phyloP scores from a whole-genome alignment of 2,329 filamentous ascomycete genomes.

The Sclerotinia trifoliorum region DNA sequence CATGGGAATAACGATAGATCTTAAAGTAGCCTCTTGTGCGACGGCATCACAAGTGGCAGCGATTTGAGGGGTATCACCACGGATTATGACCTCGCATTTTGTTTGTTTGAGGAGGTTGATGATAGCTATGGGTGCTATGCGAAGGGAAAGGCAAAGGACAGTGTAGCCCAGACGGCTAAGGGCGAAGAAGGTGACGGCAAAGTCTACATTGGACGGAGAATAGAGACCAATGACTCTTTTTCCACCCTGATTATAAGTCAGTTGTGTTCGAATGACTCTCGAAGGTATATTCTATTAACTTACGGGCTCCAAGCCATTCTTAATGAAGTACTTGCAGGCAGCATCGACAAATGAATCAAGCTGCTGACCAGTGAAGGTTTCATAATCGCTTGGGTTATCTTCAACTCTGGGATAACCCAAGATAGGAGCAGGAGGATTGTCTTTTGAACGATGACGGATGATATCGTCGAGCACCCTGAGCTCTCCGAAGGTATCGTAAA shows the following conservation, averaged over 20 bases:
- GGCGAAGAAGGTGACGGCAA: constrained; percentile 52
- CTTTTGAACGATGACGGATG: constrained; percentile 26
- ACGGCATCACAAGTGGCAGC: constrained; percentile 14
- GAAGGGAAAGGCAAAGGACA: constrained; percentile 53
- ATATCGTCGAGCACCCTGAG: constrained; percentile 29
- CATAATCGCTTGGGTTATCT: constrained; percentile 30
- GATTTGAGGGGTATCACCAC: constrained; percentile 23
- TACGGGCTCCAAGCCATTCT: constrained; percentile 17
- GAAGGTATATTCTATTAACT: constrained; percentile 18
- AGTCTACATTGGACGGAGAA: constrained; percentile 44
- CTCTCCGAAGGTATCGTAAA: constrained; percentile 25
- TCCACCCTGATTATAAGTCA: constrained; percentile 14
- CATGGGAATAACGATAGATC: constrained; percentile 20
- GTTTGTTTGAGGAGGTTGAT: constrained; percentile 48
- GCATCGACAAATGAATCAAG: constrained; percentile 31
- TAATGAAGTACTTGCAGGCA: constrained; percentile 26
- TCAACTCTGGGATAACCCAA: constrained; percentile 29
- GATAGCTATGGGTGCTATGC: constrained; percentile 52
- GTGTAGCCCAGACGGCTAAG: constrained; percentile 54
- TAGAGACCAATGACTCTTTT: constrained; percentile 33
- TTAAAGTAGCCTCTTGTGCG: constrained; percentile 18
- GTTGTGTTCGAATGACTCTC: not conserved
- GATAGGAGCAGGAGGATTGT: constrained; percentile 28
- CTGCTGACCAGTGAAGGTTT: constrained; percentile 28
- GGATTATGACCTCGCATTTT: constrained; percentile 24